A percentile compares a stretch with the other conserved stretches of the same genome.
phyloP scores from a whole-genome alignment of 2,329 filamentous ascomycete species.

The Pseudogymnoascus sp. region DNA sequence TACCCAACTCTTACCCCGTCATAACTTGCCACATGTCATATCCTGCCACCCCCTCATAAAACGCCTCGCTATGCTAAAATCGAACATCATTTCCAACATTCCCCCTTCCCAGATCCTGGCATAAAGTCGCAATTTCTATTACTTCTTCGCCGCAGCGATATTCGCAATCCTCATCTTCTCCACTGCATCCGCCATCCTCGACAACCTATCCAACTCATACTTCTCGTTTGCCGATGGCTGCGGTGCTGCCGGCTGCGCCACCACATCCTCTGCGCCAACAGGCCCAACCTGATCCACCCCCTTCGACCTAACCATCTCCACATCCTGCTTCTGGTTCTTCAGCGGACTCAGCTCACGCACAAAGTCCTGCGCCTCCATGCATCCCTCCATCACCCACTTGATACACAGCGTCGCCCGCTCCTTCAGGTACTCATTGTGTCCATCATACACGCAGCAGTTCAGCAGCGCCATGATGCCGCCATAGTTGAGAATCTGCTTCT shows the following conservation, averaged over 20 bases:
- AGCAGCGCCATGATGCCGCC: slow-evolving; percentile 82
- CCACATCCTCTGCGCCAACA: neutral
- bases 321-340: slow-evolving; percentile 6
- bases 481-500: slow-evolving; percentile 77
- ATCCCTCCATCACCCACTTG: slow-evolving; percentile 74
- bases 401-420: slow-evolving; percentile 83
- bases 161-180: slow-evolving; percentile 7
- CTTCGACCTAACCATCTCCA: slow-evolving; percentile 5
- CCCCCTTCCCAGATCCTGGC: neutral
- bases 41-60: neutral
- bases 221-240: neutral
- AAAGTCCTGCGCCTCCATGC: slow-evolving; percentile 62
- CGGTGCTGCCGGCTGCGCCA: neutral
- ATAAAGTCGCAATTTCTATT: neutral
- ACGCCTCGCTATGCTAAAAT: slow-evolving; percentile 5
- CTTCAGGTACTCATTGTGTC: slow-evolving; percentile 88
- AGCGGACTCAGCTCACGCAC: slow-evolving; percentile 45
- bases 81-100: slow-evolving; percentile 1
- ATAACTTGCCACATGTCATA: neutral
- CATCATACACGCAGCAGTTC: slow-evolving; percentile 84
- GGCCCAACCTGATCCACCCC: neutral
- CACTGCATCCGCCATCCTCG: slow-evolving; percentile 8
- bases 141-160: neutral
- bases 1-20: neutral
- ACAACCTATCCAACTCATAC: neutral